These are phyloP conservation scores for Podospora appendiculata DNA, from an alignment of 495 filamentous ascomycete genomes.

Conservation along the genomic window DNA sequence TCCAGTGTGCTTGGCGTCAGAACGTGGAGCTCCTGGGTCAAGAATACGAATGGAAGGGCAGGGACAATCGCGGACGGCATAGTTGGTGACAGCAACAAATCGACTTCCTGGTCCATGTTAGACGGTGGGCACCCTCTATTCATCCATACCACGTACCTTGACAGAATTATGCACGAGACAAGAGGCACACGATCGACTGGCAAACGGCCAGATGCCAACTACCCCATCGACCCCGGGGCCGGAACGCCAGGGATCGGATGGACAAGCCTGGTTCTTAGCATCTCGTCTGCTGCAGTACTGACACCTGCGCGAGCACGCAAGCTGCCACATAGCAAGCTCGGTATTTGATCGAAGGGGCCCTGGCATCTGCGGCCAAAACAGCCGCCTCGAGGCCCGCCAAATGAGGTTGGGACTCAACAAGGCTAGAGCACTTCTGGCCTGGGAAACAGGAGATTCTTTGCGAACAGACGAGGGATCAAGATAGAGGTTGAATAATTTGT, in stretches of 20 bases:
- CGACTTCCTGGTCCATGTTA: constrained; percentile 49
- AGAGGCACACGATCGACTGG: constrained; percentile 48
- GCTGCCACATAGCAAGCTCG: constrained; percentile 57
- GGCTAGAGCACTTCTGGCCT: constrained; percentile 9
- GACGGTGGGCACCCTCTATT: background rate
- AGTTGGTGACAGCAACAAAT: constrained; percentile 50
- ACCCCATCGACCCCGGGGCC: constrained; percentile 47
- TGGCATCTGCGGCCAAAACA: constrained; percentile 48
- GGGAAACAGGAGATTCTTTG: constrained; percentile 16
- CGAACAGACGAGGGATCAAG: constrained; percentile 35
- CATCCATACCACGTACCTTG: constrained; percentile 43
- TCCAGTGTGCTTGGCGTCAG: constrained; percentile 46
- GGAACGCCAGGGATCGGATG: constrained; percentile 35
- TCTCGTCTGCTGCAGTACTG: constrained; percentile 42
- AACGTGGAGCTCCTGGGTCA: constrained; percentile 49
- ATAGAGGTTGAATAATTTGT: constrained; percentile 45
- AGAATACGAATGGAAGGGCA: constrained; percentile 56
- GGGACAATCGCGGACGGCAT: constrained; percentile 49
- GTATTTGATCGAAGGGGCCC: constrained; percentile 43
- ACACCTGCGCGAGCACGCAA: constrained; percentile 46
- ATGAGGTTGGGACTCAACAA: constrained; percentile 43
- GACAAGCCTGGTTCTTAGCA: constrained; percentile 2
- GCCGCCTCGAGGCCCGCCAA: constrained; percentile 52
- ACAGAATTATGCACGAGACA: constrained; percentile 51
- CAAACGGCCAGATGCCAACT: constrained; percentile 58